Evolutionary conservation across 2,329 filamentous ascomycete species (phyloP).

Genomic region (Fusarium bactridioides): DNA sequence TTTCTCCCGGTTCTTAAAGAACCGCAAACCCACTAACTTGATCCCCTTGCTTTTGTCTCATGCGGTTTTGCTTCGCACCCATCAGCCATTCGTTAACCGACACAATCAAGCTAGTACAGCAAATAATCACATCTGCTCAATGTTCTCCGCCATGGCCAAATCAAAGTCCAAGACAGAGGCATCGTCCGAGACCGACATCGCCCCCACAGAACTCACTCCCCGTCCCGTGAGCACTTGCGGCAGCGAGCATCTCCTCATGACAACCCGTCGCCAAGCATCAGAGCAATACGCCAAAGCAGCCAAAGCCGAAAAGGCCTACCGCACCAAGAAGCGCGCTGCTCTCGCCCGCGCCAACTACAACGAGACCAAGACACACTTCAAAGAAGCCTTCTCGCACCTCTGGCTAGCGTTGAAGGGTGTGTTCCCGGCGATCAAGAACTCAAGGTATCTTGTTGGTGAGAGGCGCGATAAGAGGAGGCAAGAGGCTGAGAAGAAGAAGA

Average conservation of each 20-base stretch:
- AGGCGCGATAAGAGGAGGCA: not conserved
- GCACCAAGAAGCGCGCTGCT: constrained; percentile 4
- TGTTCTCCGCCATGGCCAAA: not conserved
- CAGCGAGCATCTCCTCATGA: not conserved
- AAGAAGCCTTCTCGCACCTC: not conserved
- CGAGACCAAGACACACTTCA: constrained; percentile 2
- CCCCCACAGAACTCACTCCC: not conserved
- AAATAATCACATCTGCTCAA: not conserved
- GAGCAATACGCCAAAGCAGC: constrained; percentile 8
- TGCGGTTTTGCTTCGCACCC: not conserved
- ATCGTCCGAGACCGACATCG: not conserved
- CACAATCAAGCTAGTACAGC: not conserved
- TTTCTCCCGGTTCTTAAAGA: not conserved
- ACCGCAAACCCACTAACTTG: not conserved
- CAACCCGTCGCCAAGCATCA: not conserved
- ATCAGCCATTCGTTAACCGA: not conserved
- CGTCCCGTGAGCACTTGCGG: not conserved
- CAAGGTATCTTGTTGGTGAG: not conserved
- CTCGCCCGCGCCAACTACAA: constrained; percentile 8
- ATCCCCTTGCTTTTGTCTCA: too few species aligned
- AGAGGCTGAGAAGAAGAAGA: not conserved
- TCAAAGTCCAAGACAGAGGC: not conserved
- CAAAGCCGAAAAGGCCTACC: constrained; percentile 11
- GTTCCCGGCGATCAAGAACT: not conserved
- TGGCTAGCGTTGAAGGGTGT: not conserved